Percentiles rank a stretch among this genome's conserved stretches.
phyloP scores from a whole-genome alignment of 2,329 filamentous ascomycete genomes.

The Cercospora sp. region DNA sequence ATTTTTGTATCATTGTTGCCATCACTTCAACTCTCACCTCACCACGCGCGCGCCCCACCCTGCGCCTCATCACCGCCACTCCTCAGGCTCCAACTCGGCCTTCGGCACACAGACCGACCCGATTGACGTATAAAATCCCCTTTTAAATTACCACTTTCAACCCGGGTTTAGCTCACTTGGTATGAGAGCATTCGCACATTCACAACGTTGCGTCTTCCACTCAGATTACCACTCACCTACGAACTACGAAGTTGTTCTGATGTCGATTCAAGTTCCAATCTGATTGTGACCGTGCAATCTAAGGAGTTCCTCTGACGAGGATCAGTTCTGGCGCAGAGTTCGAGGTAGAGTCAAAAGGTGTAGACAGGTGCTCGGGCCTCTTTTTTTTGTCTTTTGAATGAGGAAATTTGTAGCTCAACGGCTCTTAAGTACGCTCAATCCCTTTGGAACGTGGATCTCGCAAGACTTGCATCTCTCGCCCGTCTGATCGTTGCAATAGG shows the following conservation, averaged over 20 bases:
- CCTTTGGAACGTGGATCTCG: no score
- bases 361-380: neutral
- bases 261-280: neutral
- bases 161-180: neutral
- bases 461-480: no score
- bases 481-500: no score
- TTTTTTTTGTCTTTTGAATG: neutral
- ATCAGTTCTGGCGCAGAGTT: neutral
- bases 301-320: neutral
- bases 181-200: neutral
- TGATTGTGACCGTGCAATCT: neutral
- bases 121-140: neutral
- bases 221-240: neutral
- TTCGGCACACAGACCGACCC: neutral
- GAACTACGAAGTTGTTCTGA: neutral
- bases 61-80: neutral
- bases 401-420: no score
- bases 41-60: no score
- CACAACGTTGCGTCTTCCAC: neutral
- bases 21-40: neutral
- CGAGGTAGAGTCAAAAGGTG: neutral
- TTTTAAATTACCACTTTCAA: neutral
- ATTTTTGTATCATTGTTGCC: neutral
- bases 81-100: neutral
- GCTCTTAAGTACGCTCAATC: no score